phyloP scores from a whole-genome alignment of 768 basidiomycete genomes.

The Kwoniella europaea region DNA sequence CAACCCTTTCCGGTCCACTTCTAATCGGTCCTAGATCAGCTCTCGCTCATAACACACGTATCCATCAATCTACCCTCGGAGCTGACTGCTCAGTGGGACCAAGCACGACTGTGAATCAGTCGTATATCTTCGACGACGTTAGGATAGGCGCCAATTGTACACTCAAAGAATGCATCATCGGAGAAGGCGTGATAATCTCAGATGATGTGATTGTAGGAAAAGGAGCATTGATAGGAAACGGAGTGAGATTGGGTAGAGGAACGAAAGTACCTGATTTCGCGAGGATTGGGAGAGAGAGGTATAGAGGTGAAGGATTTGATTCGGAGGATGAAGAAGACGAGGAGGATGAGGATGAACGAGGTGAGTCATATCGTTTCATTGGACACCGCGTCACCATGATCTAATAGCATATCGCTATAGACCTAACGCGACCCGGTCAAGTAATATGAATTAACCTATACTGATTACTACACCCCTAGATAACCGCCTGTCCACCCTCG shows the following conservation, averaged over 20 bases:
- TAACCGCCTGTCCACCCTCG: slow-evolving; percentile 61
- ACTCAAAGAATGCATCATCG: slow-evolving; percentile 81
- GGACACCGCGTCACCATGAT: too few relatives aligned
- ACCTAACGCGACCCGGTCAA: slow-evolving; percentile 1
- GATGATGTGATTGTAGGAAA: slow-evolving; percentile 70
- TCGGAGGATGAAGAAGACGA: slow-evolving; percentile 33
- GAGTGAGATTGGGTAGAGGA: slow-evolving; percentile 76
- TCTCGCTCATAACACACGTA: slow-evolving; percentile 69
- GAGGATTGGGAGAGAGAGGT: slow-evolving; percentile 67
- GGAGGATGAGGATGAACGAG: slow-evolving; percentile 21
- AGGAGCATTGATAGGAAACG: slow-evolving; percentile 82
- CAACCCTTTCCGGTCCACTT: slow-evolving; percentile 62
- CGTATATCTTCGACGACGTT: slow-evolving; percentile 83
- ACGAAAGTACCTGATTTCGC: slow-evolving; percentile 72
- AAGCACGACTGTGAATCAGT: slow-evolving; percentile 70
- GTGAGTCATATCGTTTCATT: too few relatives aligned
- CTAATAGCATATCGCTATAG: not conserved
- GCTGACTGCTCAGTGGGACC: slow-evolving; percentile 74
- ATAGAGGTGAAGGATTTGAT: slow-evolving; percentile 41
- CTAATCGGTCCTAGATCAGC: slow-evolving; percentile 81
- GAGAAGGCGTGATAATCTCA: slow-evolving; percentile 73
- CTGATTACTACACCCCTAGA: not conserved
- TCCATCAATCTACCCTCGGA: slow-evolving; percentile 79
- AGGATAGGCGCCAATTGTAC: slow-evolving; percentile 60
- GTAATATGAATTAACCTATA: not conserved